Evolutionary conservation across 2,329 filamentous ascomycete species (phyloP).

Genomic region (Ambrosiella xylebori): DNA sequence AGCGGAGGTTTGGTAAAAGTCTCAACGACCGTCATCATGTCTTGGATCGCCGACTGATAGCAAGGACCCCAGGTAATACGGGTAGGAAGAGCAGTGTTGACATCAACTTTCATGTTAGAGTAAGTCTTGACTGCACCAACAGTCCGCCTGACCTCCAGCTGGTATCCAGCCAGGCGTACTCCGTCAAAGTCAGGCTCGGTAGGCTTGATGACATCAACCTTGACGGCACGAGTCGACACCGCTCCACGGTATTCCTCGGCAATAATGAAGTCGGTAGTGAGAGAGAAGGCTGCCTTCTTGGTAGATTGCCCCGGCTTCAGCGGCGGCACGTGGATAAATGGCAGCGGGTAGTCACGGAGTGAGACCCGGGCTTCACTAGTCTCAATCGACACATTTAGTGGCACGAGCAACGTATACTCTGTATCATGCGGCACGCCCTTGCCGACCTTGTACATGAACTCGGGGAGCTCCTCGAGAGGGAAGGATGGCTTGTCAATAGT

Average conservation of each 20-base stretch:
- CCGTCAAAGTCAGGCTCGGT: slow-evolving; percentile 14
- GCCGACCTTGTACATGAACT: slow-evolving; percentile 76
- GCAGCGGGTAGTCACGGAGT: slow-evolving; percentile 82
- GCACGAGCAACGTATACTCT: slow-evolving; percentile 75
- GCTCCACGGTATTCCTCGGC: slow-evolving; percentile 78
- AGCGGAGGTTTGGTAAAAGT: slow-evolving; percentile 92
- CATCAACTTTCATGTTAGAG: slow-evolving; percentile 77
- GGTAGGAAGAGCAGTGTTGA: slow-evolving; percentile 84
- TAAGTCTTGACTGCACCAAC: slow-evolving; percentile 93
- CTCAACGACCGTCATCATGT: slow-evolving; percentile 99
- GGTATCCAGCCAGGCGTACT: slow-evolving; percentile 38
- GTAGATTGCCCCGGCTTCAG: slow-evolving; percentile 66
- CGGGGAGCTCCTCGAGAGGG: slow-evolving; percentile 59
- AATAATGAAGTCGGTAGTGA: slow-evolving; percentile 85
- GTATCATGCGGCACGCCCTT: slow-evolving; percentile 92
- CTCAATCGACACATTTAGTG: slow-evolving; percentile 74
- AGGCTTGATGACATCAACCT: slow-evolving; percentile 70
- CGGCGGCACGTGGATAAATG: slow-evolving; percentile 74
- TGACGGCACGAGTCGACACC: slow-evolving; percentile 63
- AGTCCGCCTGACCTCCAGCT: slow-evolving; percentile 74
- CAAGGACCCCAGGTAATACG: slow-evolving; percentile 94
- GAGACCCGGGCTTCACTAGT: slow-evolving; percentile 82
- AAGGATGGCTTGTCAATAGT: slow-evolving; percentile 87
- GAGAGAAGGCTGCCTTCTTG: slow-evolving; percentile 60
- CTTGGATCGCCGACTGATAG: slow-evolving; percentile 93